These are phyloP conservation scores for Erigeron canadensis DNA, from an alignment of 129 eudicot species.

Conservation along the genomic window DNA sequence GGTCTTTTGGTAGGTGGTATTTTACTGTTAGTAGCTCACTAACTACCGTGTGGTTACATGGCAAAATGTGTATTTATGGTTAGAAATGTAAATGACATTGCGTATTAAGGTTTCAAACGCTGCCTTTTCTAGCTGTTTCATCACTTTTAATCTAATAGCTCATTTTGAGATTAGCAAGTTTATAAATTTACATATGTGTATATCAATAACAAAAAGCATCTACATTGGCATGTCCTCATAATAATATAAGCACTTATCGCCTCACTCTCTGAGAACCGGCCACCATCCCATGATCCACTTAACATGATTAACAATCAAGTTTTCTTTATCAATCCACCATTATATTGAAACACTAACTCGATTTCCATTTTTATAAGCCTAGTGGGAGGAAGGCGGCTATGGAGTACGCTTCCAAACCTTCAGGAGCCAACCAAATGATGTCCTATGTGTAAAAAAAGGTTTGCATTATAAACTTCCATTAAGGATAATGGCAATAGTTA, in stretches of 20 bases:
- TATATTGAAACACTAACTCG: not conserved
- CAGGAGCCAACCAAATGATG: conserved; percentile 46
- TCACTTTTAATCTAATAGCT: not conserved
- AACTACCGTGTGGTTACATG: not conserved
- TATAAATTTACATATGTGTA: too few relatives aligned
- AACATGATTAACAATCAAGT: conserved; percentile 34
- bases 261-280: conserved; percentile 14
- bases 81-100: conserved; percentile 14
- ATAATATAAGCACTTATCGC: not conserved
- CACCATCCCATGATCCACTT: conserved; percentile 21
- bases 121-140: not conserved
- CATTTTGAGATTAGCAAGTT: not conserved
- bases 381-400: conserved; percentile 17
- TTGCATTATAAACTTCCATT: conserved; percentile 3
- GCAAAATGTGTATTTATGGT: not conserved
- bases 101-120: not conserved
- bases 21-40: conserved; percentile 17
- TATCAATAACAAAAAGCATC: too few relatives aligned
- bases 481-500: not conserved
- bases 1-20: not conserved
- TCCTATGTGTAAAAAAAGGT: conserved; percentile 11
- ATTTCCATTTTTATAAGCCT: conserved; percentile 9
- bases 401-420: conserved; percentile 37
- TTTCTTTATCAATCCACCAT: not conserved
- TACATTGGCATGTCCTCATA: too few relatives aligned